phyloP scores from a whole-genome alignment of 345 rosid species.

The Laguncularia racemosa region DNA sequence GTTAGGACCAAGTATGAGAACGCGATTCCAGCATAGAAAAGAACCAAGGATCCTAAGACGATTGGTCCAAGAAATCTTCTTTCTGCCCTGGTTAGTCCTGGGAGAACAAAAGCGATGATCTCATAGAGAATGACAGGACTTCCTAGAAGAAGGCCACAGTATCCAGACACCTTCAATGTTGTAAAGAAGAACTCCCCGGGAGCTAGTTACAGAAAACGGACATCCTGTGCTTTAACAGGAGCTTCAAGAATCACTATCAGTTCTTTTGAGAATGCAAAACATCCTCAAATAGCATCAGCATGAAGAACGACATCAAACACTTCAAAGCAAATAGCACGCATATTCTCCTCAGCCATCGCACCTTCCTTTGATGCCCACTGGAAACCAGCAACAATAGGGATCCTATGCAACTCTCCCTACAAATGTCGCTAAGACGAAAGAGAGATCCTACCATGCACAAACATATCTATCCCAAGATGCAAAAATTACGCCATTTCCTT shows the following conservation, averaged over 20 bases:
- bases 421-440: too few relatives aligned
- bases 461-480: too few relatives aligned
- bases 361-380: constrained; percentile 94
- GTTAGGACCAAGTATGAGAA: constrained; percentile 83
- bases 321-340: constrained; percentile 82
- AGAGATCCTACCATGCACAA: too few relatives aligned
- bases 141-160: constrained; percentile 90
- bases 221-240: constrained; percentile 78
- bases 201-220: constrained; percentile 78
- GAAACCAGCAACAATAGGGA: constrained; percentile 85
- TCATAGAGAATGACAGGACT: constrained; percentile 89
- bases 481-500: too few relatives aligned
- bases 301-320: constrained; percentile 82
- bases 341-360: constrained; percentile 66
- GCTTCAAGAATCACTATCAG: constrained; percentile 78
- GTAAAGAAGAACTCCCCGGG: constrained; percentile 99
- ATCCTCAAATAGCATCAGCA: constrained; percentile 67
- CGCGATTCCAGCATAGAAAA: constrained; percentile 74
- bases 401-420: too few relatives aligned
- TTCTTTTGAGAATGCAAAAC: constrained; percentile 80
- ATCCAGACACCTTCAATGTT: constrained; percentile 92
- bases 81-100: constrained; percentile 86
- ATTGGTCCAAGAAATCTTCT: constrained; percentile 93
- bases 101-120: constrained; percentile 93
- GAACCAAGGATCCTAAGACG: constrained; percentile 82